A percentile compares a stretch with the other conserved stretches of the same genome.
Conservation (phyloP, 73 alveolate species). For the Paramecium octaurelia region DNA sequence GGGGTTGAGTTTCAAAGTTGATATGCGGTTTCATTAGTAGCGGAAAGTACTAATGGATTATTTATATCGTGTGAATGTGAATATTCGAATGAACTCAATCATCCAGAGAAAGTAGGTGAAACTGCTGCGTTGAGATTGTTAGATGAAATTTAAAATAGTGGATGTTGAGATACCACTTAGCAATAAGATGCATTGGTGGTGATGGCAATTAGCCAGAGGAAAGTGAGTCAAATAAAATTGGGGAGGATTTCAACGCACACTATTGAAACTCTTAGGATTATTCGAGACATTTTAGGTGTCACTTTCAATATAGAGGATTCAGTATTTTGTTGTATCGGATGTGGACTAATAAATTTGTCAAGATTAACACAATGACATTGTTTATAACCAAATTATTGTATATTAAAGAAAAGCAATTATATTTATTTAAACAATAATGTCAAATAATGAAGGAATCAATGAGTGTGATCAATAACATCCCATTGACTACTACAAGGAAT, state of each 20-base stretch:
- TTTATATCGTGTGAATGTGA: constrained; percentile 78
- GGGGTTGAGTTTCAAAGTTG: constrained; percentile 80
- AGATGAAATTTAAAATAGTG: constrained; percentile 86
- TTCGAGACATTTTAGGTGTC: constrained; percentile 77
- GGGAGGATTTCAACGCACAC: constrained; percentile 86
- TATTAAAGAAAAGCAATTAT: background rate
- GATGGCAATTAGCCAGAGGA: constrained; percentile 82
- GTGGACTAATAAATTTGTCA: constrained; percentile 89
- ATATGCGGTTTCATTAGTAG: constrained; percentile 85
- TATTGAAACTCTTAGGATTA: constrained; percentile 75
- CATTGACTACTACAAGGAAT: background rate
- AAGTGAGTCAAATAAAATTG: constrained; percentile 80
- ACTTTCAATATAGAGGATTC: constrained; percentile 82
- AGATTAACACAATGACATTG: constrained; percentile 73
- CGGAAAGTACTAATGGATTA: constrained; percentile 87
- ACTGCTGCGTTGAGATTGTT: constrained; percentile 82
- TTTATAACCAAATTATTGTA: background rate
- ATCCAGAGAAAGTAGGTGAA: constrained; percentile 87
- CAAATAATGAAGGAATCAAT: background rate
- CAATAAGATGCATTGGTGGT: constrained; percentile 76
- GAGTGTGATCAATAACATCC: constrained; percentile 17
- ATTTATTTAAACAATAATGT: background rate
- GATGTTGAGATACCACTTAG: constrained; percentile 75
- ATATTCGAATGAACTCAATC: constrained; percentile 71
- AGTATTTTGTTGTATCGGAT: constrained; percentile 92